Conservation (phyloP, 768 basidiomycete species). For the Boletus edulis region DNA sequence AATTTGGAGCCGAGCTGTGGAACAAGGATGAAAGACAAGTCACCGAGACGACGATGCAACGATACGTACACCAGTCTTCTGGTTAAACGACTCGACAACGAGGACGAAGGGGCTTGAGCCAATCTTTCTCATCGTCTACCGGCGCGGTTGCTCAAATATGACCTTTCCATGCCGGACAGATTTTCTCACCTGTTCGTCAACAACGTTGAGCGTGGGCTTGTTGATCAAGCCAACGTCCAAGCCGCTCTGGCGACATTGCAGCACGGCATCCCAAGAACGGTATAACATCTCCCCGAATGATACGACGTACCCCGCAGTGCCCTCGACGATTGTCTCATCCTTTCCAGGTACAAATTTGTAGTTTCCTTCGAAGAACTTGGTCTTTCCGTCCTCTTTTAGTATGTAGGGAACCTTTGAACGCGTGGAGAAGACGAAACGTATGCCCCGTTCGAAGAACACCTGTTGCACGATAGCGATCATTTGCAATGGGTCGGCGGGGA, state of each 20-base stretch:
- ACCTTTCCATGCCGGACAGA: background rate
- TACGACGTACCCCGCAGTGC: slow-evolving; percentile 78
- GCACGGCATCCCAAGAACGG: slow-evolving; percentile 78
- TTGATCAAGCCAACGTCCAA: slow-evolving; percentile 84
- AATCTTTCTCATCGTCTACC: slow-evolving; percentile 61
- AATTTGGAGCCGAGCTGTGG: slow-evolving; percentile 70
- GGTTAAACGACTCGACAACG: slow-evolving; percentile 82
- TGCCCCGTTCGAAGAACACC: slow-evolving; percentile 80
- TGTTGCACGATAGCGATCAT: slow-evolving; percentile 74
- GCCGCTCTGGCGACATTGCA: slow-evolving; percentile 67
- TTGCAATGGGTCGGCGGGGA: slow-evolving; percentile 82
- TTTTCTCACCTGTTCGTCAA: slow-evolving; percentile 68
- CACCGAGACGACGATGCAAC: background rate
- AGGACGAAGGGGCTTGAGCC: slow-evolving; percentile 77
- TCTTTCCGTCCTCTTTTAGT: slow-evolving; percentile 69
- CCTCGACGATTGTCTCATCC: slow-evolving; percentile 78
- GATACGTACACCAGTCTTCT: slow-evolving; percentile 72
- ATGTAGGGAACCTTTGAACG: slow-evolving; percentile 89
- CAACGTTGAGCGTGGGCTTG: slow-evolving; percentile 78
- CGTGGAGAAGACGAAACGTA: slow-evolving; percentile 88
- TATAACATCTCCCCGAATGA: slow-evolving; percentile 88
- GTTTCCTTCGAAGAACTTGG: slow-evolving; percentile 60
- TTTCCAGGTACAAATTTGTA: slow-evolving; percentile 84
- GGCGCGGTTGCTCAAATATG: background rate
- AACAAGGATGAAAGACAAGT: background rate